Evolutionary conservation across 805 yeast genomes (phyloP), one percentile per base, ranked within the genome.

Genomic region (Sugiyamaella valdiviana): DNA sequence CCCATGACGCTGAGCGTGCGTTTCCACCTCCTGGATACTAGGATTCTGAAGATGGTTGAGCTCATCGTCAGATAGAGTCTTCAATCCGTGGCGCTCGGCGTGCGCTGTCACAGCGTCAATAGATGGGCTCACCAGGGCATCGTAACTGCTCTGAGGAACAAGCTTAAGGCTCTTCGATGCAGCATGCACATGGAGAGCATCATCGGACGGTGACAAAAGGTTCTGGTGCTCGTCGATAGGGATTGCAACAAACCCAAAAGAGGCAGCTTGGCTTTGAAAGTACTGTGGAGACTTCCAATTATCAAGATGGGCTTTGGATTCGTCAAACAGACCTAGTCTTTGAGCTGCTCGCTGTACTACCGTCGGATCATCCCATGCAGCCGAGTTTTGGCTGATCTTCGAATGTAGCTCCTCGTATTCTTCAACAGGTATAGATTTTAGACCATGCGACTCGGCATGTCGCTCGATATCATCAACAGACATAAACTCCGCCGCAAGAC

Each of bases 401-500:
- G 46, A 39, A 14, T 42, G 37, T 43, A 60, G 29, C 40, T 44
- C 22, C 6, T 45, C 44, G 41, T 46, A 47, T 19, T 37, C 39
- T 15, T 23, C 41, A 20, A 17, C 20, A 12, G 51, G 49, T 5
- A 50, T 17, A 10, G 42, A 50, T 3, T 21, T 36, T 17, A 50
- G 41, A 7, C 49, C 48, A 39, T 45, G 48, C 10, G 20, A 17
- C 14, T 17, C 36, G 19, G 48, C 63, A 36, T 48, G 55, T 23
- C 32, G 29, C 10, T 49, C 50, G 23, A 60, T 40, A 4, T 59
- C 63, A 9, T 57, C 63, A 4, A 49, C 48, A 12, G 62, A 51
- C 50, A 58, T 42, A 49, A 61, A 56, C 51, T 61, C 58, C 46
- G 52, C 49, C 32, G 60, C 57, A 46, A 57, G 56, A 40, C 48